Percentiles rank a stretch among this genome's conserved stretches.
These are phyloP conservation scores for Debaryomyces fabryi DNA, from an alignment of 1,139 yeast genomes.

Conservation along the genomic window DNA sequence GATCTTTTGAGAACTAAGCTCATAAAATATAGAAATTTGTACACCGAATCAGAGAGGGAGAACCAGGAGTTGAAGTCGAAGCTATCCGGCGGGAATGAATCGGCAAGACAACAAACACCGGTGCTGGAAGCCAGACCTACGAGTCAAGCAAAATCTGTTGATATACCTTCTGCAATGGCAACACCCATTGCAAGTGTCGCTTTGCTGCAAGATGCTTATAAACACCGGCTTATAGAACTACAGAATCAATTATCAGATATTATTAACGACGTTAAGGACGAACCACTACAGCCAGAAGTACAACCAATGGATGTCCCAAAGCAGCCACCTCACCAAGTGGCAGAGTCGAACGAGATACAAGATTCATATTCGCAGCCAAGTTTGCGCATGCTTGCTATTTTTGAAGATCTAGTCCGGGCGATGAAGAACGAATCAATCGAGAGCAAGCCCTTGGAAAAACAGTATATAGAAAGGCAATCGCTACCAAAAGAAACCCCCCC, in stretches of 20 bases:
- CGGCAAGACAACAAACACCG: neutral
- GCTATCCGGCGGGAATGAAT: neutral
- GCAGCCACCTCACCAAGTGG: neutral
- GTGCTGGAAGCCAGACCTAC: neutral
- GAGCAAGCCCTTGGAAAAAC: neutral
- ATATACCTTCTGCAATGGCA: neutral
- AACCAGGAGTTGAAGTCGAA: constrained; percentile 10
- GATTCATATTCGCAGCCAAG: neutral
- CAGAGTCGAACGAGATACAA: neutral
- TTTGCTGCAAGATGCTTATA: neutral
- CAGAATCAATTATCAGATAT: constrained; percentile 22
- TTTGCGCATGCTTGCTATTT: constrained; percentile 6
- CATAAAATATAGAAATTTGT: constrained; percentile 35
- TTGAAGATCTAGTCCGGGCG: constrained; percentile 5
- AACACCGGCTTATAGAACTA: constrained; percentile 14
- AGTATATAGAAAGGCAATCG: neutral
- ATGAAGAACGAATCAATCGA: constrained; percentile 1
- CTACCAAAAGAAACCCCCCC: neutral
- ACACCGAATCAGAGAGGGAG: constrained; percentile 22
- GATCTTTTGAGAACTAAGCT: constrained; percentile 36
- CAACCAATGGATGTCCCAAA: neutral
- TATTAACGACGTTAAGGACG: constrained; percentile 15
- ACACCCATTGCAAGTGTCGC: neutral
- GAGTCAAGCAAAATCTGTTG: neutral
- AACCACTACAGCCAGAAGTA: neutral